Evolutionary conservation across 2,329 filamentous ascomycete genomes (phyloP), one percentile per base, ranked within the genome.

Genomic region (Pseudogymnoascus sp.): DNA sequence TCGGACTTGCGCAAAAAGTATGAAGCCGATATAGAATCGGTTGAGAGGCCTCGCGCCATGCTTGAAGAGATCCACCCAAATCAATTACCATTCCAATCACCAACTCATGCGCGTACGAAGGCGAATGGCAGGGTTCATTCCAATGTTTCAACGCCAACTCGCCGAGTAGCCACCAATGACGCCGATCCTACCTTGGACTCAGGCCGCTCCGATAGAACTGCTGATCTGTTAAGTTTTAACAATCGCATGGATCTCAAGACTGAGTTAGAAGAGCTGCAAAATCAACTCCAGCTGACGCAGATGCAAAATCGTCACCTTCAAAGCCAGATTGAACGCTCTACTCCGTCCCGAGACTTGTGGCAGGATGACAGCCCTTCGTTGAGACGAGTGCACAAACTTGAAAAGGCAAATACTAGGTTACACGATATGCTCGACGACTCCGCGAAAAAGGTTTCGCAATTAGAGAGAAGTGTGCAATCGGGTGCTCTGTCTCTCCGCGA

Each of bases 371-470:
- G 88, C 68, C 90, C 91, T 1, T 93, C 91, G 1, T 74, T 89
- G 59, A 84, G 88, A 62, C 87, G 95, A 14, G 88, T 96, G 70
- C 89, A 96, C 72, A 93, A 97, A 77, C 83, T 97, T 4, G 93
- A 97, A 76, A 87, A 91, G 69, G 93, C 90, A 72, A 97, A 97
- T 76, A 93, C 84, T 74, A 87, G 92, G 63, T 82, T 97, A 12
- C 93, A 97, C 71, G 91, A 96, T 66, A 91, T 96, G 84, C 87
- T 97, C 4, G 93, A 97, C 74, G 92, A 97, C 74, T 97, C 93
- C 2, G 82, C 88, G 16, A 93, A 91, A 80, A 97, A 97, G 77
- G 88, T 97, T 2, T 96, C 93, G 5, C 85, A 88, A 0, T 78
- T 97, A 21, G 95, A 97, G 76, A 89, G 90, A 73, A 92, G 87